A percentile compares a stretch with the other conserved stretches of the same genome.
Conservation (phyloP, 2,329 filamentous ascomycete species). For the Neofusicoccum ribis region DNA sequence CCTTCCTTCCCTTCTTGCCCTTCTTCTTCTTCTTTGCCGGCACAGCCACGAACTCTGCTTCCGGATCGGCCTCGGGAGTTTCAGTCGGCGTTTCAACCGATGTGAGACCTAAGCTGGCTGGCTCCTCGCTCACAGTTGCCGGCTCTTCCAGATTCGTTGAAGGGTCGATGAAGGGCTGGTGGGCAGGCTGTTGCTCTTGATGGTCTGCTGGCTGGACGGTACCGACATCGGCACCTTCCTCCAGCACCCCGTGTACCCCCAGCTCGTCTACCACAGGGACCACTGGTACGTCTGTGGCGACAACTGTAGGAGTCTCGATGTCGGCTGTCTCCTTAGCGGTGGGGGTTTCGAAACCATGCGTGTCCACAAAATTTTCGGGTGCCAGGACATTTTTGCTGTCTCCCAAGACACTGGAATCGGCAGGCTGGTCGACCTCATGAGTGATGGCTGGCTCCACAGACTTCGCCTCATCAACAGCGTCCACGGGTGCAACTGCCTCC, state of each 20-base stretch:
- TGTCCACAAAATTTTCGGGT: background rate
- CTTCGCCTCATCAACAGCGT: background rate
- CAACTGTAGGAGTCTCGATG: background rate
- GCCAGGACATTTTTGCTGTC: no score
- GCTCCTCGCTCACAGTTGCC: no score
- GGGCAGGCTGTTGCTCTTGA: background rate
- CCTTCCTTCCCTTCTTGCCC: conserved; percentile 8
- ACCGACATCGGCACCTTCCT: background rate
- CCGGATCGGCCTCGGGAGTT: background rate
- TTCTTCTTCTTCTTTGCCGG: conserved; percentile 15
- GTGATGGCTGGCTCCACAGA: background rate
- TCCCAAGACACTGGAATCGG: no score
- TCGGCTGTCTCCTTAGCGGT: background rate
- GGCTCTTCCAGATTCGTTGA: background rate
- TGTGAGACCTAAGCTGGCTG: background rate
- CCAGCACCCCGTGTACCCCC: background rate
- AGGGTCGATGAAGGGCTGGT: no score
- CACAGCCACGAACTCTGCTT: background rate
- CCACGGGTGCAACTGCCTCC: background rate
- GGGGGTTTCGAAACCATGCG: background rate
- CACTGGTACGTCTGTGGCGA: background rate
- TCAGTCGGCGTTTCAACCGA: background rate
- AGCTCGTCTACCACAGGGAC: background rate
- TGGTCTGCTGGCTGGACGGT: background rate
- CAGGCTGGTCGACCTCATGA: background rate